Conservation (phyloP, 148 eudicot genomes). For the Rhododendron griersonianum region DNA sequence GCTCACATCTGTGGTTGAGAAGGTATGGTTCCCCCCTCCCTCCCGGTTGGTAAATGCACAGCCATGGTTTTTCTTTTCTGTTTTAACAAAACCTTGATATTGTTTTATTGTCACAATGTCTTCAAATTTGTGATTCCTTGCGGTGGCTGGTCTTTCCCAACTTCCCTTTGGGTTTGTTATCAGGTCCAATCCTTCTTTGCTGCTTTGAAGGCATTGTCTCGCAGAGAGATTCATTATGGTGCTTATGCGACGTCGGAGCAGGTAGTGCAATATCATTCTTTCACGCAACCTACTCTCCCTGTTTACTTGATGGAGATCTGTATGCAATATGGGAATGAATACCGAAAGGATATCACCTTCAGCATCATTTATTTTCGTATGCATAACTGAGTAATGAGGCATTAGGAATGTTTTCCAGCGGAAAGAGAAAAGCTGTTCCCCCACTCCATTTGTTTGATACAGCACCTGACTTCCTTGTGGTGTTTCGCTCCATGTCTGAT, state of each 20-base stretch:
- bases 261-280: conserved; percentile 31
- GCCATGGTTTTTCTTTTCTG: background rate
- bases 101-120: background rate
- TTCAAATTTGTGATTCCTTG: background rate
- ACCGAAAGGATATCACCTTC: background rate
- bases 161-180: background rate
- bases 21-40: conserved; percentile 30
- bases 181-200: conserved; percentile 33
- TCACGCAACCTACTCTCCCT: background rate
- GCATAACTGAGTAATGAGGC: background rate
- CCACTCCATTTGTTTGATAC: background rate
- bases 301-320: background rate
- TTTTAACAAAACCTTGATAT: background rate
- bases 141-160: background rate
- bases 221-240: conserved; percentile 36
- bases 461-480: conserved; percentile 2
- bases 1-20: conserved; percentile 94
- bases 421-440: background rate
- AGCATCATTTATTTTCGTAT: background rate
- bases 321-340: background rate
- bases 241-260: conserved; percentile 41
- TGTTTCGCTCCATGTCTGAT: background rate
- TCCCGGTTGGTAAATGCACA: background rate
- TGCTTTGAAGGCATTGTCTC: conserved; percentile 32
- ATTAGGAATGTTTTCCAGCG: background rate